These are phyloP conservation scores for Acacia crassicarpa DNA, from an alignment of 306 rosid species.

Conservation along the genomic window DNA sequence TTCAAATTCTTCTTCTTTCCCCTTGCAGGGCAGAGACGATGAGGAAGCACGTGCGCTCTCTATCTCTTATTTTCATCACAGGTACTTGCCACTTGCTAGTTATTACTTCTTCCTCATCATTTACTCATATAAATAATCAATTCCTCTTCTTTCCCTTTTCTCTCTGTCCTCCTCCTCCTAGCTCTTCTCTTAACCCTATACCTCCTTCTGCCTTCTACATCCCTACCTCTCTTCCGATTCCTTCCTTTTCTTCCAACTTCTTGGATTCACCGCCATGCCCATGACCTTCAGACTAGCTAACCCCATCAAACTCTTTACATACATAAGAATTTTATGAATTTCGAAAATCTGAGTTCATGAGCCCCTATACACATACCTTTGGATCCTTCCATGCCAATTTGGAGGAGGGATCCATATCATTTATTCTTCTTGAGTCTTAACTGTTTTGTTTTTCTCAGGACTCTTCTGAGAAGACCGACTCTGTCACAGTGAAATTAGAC, in stretches of 20 bases:
- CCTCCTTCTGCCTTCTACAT: constrained; percentile 13
- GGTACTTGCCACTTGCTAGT: constrained; percentile 23
- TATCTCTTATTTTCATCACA: constrained; percentile 63
- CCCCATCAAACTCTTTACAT: not conserved
- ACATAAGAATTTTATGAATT: not conserved
- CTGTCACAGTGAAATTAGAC: not conserved
- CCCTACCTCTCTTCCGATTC: constrained; percentile 24
- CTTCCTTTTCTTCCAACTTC: not conserved
- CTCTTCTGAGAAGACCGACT: not conserved
- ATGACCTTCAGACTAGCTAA: not conserved
- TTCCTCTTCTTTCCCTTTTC: constrained; percentile 34
- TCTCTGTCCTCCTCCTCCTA: not conserved
- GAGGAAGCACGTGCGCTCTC: constrained; percentile 83
- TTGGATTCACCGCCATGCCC: not conserved
- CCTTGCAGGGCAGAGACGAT: constrained; percentile 52
- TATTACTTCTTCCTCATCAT: constrained; percentile 31
- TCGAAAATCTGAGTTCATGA: not conserved
- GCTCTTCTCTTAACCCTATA: not conserved
- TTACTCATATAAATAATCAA: constrained; percentile 26
- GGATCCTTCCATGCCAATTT: not conserved
- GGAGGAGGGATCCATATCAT: constrained; percentile 15
- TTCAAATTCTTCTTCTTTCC: constrained; percentile 39
- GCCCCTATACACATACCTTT: not conserved
- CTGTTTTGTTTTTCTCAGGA: constrained; percentile 35
- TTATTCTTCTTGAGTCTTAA: constrained; percentile 1